Base-by-base conservation (phyloP, 2,329 filamentous ascomycete species). In the Colletotrichum eleusines region DNA sequence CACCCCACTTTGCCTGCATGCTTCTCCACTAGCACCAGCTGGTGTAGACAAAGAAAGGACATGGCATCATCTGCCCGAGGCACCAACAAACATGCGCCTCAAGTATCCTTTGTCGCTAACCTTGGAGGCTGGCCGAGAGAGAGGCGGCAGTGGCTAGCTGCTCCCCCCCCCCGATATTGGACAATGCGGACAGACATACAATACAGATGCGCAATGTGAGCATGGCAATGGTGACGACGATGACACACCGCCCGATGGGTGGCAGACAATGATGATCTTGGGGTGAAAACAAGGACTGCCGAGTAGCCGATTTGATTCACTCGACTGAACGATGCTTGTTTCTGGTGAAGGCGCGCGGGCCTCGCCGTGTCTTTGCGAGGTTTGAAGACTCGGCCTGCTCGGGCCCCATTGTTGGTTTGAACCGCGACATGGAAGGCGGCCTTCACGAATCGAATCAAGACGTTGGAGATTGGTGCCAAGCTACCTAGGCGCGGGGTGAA, bases 261-360 rank as follows among this genome's bases (percentile, higher is more conserved):
- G 62, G 46, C 38, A 28, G 40, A 60, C 55, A 42, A 40, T 38
- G 53, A 12, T 23, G 46, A 7, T 23, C 23, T n/a, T 51, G 60
- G 50, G 31, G 53, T 33, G 42, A 51, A 51, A 57, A 66, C 31
- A 50, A 70, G 40, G 42, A 26, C 50, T 70, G 63, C 63, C 67
- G 63, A 50, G 57, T 57, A 70, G 42, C 67, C 67, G 63, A 70
- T 51, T 35, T 58, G 16, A 50, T 61, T 18, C 51, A 57, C 26
- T 55, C 57, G 51, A 38, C 42, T 48, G 50, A 64, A 51, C 67
- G 63, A 67, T 67, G 63, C 50, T 53, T 61, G 67, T 40, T 58
- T 50, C 55, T 42, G 57, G 50, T 48, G 35, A 48, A 33, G 60
- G 48, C 48, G 40, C 35, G 48, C 48, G 57, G 46, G 40, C 64